Percentiles rank a stretch among this genome's conserved stretches.
These are phyloP conservation scores for Monosporozyma siamensis DNA, from an alignment of 805 yeast species.

Conservation along the genomic window DNA sequence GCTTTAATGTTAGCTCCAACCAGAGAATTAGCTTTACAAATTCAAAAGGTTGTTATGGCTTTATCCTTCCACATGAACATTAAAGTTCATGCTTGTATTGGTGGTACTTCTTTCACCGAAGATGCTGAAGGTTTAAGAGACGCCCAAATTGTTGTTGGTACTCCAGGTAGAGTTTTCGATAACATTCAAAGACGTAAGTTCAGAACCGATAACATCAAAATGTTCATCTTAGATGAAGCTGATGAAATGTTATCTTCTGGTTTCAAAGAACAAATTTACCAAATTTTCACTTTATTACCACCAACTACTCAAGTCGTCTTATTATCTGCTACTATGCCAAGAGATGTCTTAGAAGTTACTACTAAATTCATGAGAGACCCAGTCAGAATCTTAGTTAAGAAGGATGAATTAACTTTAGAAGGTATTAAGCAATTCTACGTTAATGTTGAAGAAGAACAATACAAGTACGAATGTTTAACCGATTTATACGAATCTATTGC, in stretches of 20 bases:
- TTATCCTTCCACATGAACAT: conserved; percentile 87
- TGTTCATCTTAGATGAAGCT: conserved; percentile 96
- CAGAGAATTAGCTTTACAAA: conserved; percentile 93
- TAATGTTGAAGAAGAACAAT: conserved; percentile 84
- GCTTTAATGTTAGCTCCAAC: conserved; percentile 95
- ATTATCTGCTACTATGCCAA: conserved; percentile 89
- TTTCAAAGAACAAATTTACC: conserved; percentile 91
- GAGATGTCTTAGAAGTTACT: conserved; percentile 86
- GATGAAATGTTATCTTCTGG: conserved; percentile 87
- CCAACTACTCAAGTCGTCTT: conserved; percentile 84
- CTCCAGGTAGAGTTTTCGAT: conserved; percentile 96
- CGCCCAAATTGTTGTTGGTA: conserved; percentile 91
- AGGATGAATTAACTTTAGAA: conserved; percentile 87
- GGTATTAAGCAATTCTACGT: conserved; percentile 91
- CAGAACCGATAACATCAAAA: conserved; percentile 74
- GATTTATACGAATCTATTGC: conserved; percentile 92
- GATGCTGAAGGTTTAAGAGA: conserved; percentile 76
- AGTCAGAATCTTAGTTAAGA: conserved; percentile 84
- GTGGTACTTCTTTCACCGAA: conserved; percentile 86
- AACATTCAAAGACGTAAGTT: conserved; percentile 88
- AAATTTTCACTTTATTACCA: conserved; percentile 78
- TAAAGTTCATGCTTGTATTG: conserved; percentile 92
- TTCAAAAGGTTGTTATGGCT: conserved; percentile 84
- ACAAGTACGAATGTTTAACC: conserved; percentile 89
- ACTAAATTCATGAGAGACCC: conserved; percentile 89